phyloP scores from a whole-genome alignment of 305 asterid genomes.

The Andrographis paniculata region DNA sequence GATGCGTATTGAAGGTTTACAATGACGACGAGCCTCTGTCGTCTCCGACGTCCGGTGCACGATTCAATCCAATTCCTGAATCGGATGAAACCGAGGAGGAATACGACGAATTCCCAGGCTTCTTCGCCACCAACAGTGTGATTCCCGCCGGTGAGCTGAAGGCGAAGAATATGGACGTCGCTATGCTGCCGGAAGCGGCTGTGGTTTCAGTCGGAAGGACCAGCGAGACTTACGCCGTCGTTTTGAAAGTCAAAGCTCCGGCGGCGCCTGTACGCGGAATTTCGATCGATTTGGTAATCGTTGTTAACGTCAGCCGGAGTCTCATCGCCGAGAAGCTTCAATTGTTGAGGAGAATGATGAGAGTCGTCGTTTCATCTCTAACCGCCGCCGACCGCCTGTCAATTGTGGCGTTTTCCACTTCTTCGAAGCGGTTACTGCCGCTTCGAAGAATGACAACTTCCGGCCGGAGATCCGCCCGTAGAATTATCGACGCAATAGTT shows the following conservation, averaged over 20 bases:
- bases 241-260: conserved; percentile 66
- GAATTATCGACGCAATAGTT: conserved; percentile 71
- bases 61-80: conserved; percentile 80
- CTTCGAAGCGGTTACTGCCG: conserved; percentile 77
- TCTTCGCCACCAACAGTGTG: conserved; percentile 27
- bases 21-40: conserved; percentile 91
- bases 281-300: conserved; percentile 79
- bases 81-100: conserved; percentile 74
- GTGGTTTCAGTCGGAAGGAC: conserved; percentile 66
- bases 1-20: conserved; percentile 50
- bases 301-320: conserved; percentile 58
- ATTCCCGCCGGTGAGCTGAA: conserved; percentile 11
- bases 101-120: conserved; percentile 70
- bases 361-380: conserved; percentile 65
- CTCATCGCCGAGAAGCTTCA: conserved; percentile 55
- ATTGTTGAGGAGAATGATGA: conserved; percentile 57
- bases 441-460: conserved; percentile 68
- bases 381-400: conserved; percentile 80
- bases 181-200: conserved; percentile 57
- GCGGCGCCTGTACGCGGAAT: conserved; percentile 37
- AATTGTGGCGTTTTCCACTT: conserved; percentile 77
- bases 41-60: conserved; percentile 62
- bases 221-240: conserved; percentile 55
- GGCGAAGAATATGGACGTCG: conserved; percentile 33
- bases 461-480: conserved; percentile 72